Base-by-base conservation (phyloP, 108 stramenopile genomes). In the Cyclostephanos invisitatus region DNA sequence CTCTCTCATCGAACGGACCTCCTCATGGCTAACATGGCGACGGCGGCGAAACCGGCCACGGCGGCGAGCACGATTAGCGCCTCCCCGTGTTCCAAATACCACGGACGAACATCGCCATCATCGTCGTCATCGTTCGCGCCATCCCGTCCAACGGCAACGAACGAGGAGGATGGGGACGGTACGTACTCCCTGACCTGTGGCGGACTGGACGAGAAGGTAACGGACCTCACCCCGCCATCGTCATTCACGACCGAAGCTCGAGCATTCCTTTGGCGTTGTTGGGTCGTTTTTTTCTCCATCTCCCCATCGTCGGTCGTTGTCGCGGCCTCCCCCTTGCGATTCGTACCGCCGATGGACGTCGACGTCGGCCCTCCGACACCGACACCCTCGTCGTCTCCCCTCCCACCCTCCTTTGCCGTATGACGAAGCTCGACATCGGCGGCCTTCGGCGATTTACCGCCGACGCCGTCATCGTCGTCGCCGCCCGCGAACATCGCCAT, bases 401-500 rank as follows among this genome's bases (percentile, higher is more conserved):
- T 15, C 14, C 2, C 12, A 11, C 12, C 14, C 12, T 15, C 14
- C 44, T 1, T 2, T 15, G 44, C 17, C 44, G 44, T 14, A 46
- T 1, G 44, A 46, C 17, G 40, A 8, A 11, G 40, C 32, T 7
- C 7, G 40, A 8, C 40, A 11, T 11, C 40, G 40, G 1, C 40
- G 40, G 9, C 32, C 4, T 2, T 24, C 9, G 24, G 14, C 51
- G 51, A 18, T 7, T 53, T 53, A 7, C 21, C 25, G 25, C 25
- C 25, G 53, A 11, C 22, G 22, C 1, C 22, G 53, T 27, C 22
- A 11, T 25, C 53, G 9, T 27, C 25, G 20, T 20, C 60, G 27
- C 24, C 72, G 18, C 67, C 44, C 5, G 74, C 81, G 84, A 94
- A 91, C 89, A 94, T 91, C 12, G 90, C 89, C 53, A 49, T 54